Conservation (phyloP, 345 rosid species). For the Rhizophora apiculata region DNA sequence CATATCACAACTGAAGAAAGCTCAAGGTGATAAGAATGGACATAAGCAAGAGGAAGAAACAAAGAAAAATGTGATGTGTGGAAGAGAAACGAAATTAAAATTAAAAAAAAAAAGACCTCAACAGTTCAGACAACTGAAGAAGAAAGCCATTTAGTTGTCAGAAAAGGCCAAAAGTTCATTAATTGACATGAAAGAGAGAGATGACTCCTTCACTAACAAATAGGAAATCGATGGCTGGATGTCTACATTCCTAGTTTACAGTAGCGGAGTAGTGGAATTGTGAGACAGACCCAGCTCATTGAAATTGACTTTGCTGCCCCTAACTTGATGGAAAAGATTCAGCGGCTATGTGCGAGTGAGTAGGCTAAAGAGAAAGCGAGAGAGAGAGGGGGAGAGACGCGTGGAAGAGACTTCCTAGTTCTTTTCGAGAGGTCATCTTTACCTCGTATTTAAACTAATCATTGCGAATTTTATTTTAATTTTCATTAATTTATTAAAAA, state of each 20-base stretch:
- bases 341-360: conserved; percentile 13
- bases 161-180: conserved; percentile 14
- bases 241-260: background rate
- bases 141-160: background rate
- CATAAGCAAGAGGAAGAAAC: no score
- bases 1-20: no score
- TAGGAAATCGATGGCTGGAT: background rate
- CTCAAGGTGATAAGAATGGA: no score
- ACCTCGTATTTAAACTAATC: no score
- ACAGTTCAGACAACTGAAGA: background rate
- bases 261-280: conserved; percentile 1
- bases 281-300: conserved; percentile 14
- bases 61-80: background rate
- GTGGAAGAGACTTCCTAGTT: background rate
- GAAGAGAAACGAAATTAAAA: background rate
- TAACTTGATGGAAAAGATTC: conserved; percentile 31
- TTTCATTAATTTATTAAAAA: no score
- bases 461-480: no score
- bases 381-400: background rate
- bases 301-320: conserved; percentile 20
- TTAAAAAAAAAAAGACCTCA: background rate
- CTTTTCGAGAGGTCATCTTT: no score
- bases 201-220: conserved; percentile 11
- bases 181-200: conserved; percentile 14
- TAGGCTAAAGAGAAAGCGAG: conserved; percentile 5